Base-by-base conservation (phyloP, 371 early-diverging fungal genomes). In the Mucor plumbeus region DNA sequence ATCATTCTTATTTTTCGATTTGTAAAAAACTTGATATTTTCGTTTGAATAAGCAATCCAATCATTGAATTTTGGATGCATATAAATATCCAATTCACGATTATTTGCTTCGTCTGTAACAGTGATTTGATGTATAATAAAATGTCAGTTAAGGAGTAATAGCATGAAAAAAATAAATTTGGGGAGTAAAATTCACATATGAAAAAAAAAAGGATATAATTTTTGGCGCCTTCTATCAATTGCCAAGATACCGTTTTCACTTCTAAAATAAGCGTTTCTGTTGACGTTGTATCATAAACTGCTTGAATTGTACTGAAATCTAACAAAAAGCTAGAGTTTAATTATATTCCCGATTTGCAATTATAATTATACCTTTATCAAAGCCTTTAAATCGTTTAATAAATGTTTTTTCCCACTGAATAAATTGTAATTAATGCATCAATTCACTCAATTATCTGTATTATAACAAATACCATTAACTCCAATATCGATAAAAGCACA, bases 1-100 rank as follows among this genome's bases (percentile, higher is more conserved):
- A 74, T 58, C 50, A 79, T 64, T 9, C 79, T 68, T 1, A 82
- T 56, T 17, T 60, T 71, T 35, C 71, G 64, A 21, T 65, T 36
- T 19, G 59, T 44, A 7, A 71, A 40, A n/a, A 71, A 65, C 13
- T 33, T 9, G 0, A 9, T 33, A n/a, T 65, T 35, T 10, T 50
- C 50, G 21, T 53, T 10, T 36, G 50, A n/a, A 54, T 62, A 63
- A 10, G 14, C 34, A 35, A 74, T 74, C 74, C 70, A 74, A 1
- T 15, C 17, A 47, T 54, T 74, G 33, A 56, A 76, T 59, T 72
- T 76, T 19, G 73, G 73, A 19, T 76, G 73, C 66, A 76, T 54
- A 43, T 63, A 70, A 7, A 76, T 31, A 41, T 76, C 76, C 5
- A 76, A 35, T 34, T 72, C 57, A 19, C 65, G 69, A 19, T 26